These are phyloP conservation scores for Hevea brasiliensis DNA, from an alignment of 345 rosid species.

Conservation along the genomic window DNA sequence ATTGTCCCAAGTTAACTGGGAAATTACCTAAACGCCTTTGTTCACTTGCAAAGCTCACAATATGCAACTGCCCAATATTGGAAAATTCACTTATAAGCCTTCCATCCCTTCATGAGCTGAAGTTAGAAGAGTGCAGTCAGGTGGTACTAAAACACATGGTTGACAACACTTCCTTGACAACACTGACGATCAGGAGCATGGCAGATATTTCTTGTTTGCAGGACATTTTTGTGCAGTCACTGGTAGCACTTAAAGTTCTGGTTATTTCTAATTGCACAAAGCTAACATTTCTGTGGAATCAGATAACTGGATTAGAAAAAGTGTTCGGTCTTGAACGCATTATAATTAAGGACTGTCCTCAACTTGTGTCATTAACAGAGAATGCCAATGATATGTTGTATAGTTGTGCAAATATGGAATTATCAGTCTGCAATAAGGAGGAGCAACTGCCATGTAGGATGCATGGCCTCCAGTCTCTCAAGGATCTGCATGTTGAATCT, in stretches of 20 bases:
- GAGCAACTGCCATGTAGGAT: too few relatives aligned
- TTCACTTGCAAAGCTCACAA: neutral
- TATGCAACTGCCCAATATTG: too few relatives aligned
- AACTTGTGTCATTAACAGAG: neutral
- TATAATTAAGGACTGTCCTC: neutral
- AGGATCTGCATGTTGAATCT: conserved; percentile 1
- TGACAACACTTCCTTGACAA: too few relatives aligned
- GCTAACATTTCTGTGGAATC: neutral
- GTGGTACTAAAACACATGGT: too few relatives aligned
- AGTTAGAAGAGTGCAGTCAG: too few relatives aligned
- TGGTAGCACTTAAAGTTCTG: neutral
- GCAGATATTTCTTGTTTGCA: too few relatives aligned
- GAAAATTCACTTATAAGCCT: too few relatives aligned
- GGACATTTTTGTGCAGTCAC: neutral
- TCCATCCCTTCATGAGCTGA: too few relatives aligned
- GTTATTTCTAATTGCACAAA: neutral
- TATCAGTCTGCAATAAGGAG: neutral
- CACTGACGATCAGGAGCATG: too few relatives aligned
- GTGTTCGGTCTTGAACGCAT: neutral
- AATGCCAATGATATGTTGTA: too few relatives aligned
- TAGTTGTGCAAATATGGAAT: too few relatives aligned
- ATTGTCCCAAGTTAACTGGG: neutral
- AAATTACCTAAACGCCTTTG: neutral
- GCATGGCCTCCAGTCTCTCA: conserved; percentile 14
- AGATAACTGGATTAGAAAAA: neutral